Conservation (phyloP, 2,329 filamentous ascomycete species). For the Fusarium bulbicola region DNA sequence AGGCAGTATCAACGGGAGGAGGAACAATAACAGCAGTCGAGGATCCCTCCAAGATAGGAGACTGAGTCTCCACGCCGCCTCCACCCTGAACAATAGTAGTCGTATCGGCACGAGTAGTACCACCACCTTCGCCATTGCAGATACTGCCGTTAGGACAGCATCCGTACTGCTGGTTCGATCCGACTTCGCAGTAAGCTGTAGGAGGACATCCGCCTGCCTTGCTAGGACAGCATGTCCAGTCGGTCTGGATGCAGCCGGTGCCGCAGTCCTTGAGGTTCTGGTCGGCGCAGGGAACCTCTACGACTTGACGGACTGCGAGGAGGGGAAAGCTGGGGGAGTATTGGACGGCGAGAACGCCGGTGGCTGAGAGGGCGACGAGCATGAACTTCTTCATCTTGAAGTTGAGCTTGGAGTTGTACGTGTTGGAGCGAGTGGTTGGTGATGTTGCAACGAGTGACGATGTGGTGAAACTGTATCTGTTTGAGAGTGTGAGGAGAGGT, state of each 20-base stretch:
- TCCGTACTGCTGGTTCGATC: constrained; percentile 39
- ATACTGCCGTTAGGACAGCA: constrained; percentile 44
- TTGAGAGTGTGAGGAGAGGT: background rate
- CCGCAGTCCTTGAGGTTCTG: constrained; percentile 42
- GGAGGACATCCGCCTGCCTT: constrained; percentile 41
- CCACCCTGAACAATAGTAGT: constrained; percentile 7
- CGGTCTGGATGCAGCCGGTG: constrained; percentile 40
- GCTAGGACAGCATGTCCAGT: constrained; percentile 46
- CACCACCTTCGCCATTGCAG: constrained; percentile 43
- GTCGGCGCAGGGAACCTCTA: constrained; percentile 36
- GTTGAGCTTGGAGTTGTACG: background rate
- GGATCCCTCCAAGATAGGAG: constrained; percentile 16
- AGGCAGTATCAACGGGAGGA: background rate
- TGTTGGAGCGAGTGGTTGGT: background rate
- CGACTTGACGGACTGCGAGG: constrained; percentile 33
- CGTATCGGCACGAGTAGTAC: constrained; percentile 21
- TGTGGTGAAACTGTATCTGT: background rate
- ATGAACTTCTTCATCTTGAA: constrained; percentile 41
- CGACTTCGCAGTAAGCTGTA: constrained; percentile 38
- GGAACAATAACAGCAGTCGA: constrained; percentile 7
- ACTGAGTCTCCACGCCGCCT: background rate
- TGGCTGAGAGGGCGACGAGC: constrained; percentile 35
- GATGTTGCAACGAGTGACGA: background rate
- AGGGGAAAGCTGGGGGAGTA: constrained; percentile 21
- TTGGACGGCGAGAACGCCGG: constrained; percentile 28